These are phyloP conservation scores for Leucocoprinus sp. DNA, from an alignment of 768 basidiomycete species.

Conservation along the genomic window DNA sequence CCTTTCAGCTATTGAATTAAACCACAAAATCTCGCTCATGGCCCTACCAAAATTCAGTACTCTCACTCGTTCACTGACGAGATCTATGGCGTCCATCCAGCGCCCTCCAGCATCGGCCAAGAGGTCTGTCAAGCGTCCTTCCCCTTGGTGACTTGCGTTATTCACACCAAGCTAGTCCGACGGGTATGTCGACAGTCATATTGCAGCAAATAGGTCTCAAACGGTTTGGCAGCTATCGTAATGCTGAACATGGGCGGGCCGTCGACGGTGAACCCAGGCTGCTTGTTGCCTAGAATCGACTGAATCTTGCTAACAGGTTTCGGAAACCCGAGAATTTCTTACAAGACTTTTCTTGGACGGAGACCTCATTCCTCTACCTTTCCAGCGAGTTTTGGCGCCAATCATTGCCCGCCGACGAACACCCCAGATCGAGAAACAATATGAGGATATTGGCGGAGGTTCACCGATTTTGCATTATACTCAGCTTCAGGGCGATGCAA, in stretches of 20 bases:
- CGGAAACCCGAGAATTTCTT: constrained; percentile 90
- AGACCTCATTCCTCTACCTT: constrained; percentile 93
- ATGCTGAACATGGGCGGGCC: constrained; percentile 99
- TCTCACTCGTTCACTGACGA: constrained; percentile 19
- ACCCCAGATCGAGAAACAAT: constrained; percentile 91
- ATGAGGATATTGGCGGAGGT: constrained; percentile 90
- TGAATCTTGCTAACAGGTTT: constrained; percentile 45
- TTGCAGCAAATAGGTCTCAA: constrained; percentile 14
- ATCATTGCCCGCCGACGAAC: constrained; percentile 83
- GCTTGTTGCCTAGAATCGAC: constrained; percentile 8
- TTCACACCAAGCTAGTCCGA: constrained; percentile 37
- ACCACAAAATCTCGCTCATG: neutral
- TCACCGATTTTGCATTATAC: constrained; percentile 94
- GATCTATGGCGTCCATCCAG: constrained; percentile 9
- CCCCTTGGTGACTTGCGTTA: neutral
- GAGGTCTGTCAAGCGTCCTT: constrained; percentile 16
- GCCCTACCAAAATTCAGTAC: constrained; percentile 14
- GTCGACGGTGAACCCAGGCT: constrained; percentile 53
- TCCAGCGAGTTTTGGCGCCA: constrained; percentile 83
- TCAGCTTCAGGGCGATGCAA: constrained; percentile 76
- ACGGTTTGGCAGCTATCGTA: constrained; percentile 57
- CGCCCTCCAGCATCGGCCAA: constrained; percentile 15
- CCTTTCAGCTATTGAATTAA: constrained; percentile 15
- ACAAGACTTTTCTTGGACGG: constrained; percentile 86
- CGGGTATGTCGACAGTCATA: constrained; percentile 34